These are phyloP conservation scores for Clathrospora elynae DNA, from an alignment of 2,329 filamentous ascomycete genomes.

Conservation along the genomic window DNA sequence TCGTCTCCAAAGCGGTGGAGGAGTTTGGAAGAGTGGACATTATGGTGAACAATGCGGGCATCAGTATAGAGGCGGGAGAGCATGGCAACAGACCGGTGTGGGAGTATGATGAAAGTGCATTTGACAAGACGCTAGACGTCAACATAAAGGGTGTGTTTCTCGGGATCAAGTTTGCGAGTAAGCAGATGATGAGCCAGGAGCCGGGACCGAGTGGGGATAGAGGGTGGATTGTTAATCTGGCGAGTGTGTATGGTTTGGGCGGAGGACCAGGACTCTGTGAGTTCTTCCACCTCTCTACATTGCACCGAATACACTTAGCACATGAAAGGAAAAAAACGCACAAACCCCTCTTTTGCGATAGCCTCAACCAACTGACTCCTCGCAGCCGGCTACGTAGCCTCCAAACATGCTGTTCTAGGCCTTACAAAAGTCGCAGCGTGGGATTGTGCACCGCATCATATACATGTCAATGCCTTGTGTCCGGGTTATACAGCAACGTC, in stretches of 20 bases:
- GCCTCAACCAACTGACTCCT: not conserved
- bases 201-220: slow-evolving; percentile 44
- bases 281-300: slow-evolving; percentile 2
- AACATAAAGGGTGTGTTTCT: slow-evolving; percentile 51
- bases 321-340: not conserved
- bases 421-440: slow-evolving; percentile 56
- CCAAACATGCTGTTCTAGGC: slow-evolving; percentile 58
- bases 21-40: slow-evolving; percentile 59
- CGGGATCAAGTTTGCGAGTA: slow-evolving; percentile 54
- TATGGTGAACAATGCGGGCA: slow-evolving; percentile 55
- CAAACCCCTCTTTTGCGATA: not conserved
- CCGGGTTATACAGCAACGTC: slow-evolving; percentile 53
- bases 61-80: slow-evolving; percentile 48
- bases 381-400: slow-evolving; percentile 50
- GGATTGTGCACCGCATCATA: slow-evolving; percentile 56
- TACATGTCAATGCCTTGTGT: slow-evolving; percentile 61
- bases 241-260: slow-evolving; percentile 57
- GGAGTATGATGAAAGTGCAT: slow-evolving; percentile 30
- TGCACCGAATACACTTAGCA: not conserved
- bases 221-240: slow-evolving; percentile 62
- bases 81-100: slow-evolving; percentile 15
- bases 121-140: slow-evolving; percentile 50
- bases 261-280: slow-evolving; percentile 36
- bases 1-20: slow-evolving; percentile 49
- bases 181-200: slow-evolving; percentile 58